These are phyloP conservation scores for Fragaria iinumae DNA, from an alignment of 306 rosid species.

Conservation along the genomic window DNA sequence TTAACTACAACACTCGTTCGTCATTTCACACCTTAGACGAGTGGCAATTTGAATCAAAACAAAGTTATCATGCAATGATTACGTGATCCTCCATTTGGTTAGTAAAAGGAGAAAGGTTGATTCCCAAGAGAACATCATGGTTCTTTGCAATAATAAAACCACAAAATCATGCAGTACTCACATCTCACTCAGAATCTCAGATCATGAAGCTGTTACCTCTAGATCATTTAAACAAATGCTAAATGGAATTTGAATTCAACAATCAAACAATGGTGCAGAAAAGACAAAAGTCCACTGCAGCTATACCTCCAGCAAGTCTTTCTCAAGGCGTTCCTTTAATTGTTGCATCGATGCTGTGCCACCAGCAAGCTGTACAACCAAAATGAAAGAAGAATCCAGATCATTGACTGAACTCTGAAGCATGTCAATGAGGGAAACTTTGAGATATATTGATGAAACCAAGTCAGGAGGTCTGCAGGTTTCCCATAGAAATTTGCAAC, in stretches of 20 bases:
- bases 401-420: constrained; percentile 11
- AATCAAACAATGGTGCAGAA: background rate
- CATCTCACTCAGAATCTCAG: background rate
- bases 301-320: constrained; percentile 88
- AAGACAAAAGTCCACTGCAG: background rate
- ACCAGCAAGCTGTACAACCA: constrained; percentile 79
- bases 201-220: background rate
- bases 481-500: constrained; percentile 3
- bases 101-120: background rate
- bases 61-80: background rate
- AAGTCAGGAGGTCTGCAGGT: background rate
- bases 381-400: constrained; percentile 18
- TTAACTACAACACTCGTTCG: background rate
- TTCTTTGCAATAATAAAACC: background rate
- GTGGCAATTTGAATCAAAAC: background rate
- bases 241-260: background rate
- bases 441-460: background rate
- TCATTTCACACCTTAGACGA: background rate
- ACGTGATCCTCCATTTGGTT: background rate
- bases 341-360: constrained; percentile 99
- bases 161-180: background rate
- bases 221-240: background rate
- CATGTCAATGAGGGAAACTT: background rate
- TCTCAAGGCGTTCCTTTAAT: constrained; percentile 94
- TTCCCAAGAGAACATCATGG: background rate